Evolutionary conservation across 2,329 filamentous ascomycete species (phyloP).

Genomic region (Phaeomoniella chlamydospora): DNA sequence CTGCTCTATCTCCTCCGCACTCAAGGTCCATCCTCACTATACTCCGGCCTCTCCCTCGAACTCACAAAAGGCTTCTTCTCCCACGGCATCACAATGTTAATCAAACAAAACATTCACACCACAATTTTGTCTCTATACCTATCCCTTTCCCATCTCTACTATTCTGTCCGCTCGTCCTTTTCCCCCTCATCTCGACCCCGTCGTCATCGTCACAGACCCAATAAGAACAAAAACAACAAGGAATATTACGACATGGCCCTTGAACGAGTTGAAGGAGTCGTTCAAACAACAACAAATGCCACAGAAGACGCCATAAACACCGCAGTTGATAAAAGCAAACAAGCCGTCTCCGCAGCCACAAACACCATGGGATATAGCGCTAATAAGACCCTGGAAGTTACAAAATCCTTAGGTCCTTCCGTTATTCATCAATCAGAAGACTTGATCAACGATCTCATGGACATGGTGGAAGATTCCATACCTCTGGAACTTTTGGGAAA

Average conservation of each 20-base stretch:
- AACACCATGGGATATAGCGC: too few species aligned
- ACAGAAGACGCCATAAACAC: conserved; percentile 25
- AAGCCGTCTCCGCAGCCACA: too few species aligned
- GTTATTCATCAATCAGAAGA: too few species aligned
- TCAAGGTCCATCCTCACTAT: conserved; percentile 57
- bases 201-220: not conserved
- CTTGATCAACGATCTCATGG: too few species aligned
- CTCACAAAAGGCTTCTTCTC: conserved; percentile 72
- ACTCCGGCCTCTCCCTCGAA: conserved; percentile 62
- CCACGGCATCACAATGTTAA: conserved; percentile 75
- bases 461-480: too few species aligned
- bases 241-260: conserved; percentile 21
- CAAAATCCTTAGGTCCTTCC: too few species aligned
- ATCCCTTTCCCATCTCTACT: conserved; percentile 33
- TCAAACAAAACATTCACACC: conserved; percentile 64
- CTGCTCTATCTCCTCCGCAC: conserved; percentile 41
- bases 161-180: conserved; percentile 23
- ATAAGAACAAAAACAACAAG: conserved; percentile 18
- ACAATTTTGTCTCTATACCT: conserved; percentile 61
- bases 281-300: conserved; percentile 14
- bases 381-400: too few species aligned
- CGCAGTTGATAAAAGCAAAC: conserved; percentile 18
- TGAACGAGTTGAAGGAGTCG: conserved; percentile 20
- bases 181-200: conserved; percentile 14
- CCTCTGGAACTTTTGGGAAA: too few species aligned